These are phyloP conservation scores for Claviceps sp. DNA, from an alignment of 2,329 filamentous ascomycete genomes.

Conservation along the genomic window DNA sequence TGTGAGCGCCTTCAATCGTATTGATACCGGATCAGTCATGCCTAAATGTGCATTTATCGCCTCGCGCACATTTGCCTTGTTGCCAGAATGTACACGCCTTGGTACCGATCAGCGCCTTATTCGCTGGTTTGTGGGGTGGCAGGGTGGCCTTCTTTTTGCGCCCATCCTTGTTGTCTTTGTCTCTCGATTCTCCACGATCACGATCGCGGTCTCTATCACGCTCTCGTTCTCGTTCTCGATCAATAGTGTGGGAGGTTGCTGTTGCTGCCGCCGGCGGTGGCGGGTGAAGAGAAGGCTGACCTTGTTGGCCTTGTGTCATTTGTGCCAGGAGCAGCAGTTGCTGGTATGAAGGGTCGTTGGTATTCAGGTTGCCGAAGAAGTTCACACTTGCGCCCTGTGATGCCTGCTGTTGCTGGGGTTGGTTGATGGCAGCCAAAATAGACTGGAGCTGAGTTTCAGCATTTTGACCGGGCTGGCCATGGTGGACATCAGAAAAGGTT, in stretches of 20 bases:
- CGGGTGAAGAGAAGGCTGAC: conserved; percentile 11
- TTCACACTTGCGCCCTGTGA: conserved; percentile 10
- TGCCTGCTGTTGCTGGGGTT: conserved; percentile 12
- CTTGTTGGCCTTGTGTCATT: conserved; percentile 21
- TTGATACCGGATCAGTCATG: conserved; percentile 35
- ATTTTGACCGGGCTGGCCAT: conserved; percentile 15
- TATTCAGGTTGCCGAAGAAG: conserved; percentile 17
- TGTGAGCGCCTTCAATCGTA: not conserved
- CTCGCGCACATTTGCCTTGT: conserved; percentile 59
- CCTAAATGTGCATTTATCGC: conserved; percentile 60
- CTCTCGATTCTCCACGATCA: conserved; percentile 19
- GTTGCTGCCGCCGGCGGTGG: conserved; percentile 5
- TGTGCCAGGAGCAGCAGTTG: conserved; percentile 26
- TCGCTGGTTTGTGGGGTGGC: conserved; percentile 30
- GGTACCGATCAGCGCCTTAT: conserved; percentile 48
- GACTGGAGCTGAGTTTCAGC: conserved; percentile 29
- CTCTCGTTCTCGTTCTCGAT: conserved; percentile 4
- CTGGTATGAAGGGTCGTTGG: conserved; percentile 27
- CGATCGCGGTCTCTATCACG: conserved; percentile 18
- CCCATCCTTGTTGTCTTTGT: conserved; percentile 23
- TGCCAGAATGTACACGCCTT: conserved; percentile 59
- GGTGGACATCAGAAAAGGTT: conserved; percentile 5
- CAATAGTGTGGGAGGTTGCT: not conserved
- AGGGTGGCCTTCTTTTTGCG: conserved; percentile 28
- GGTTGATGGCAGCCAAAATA: conserved; percentile 29